Evolutionary conservation across 495 filamentous ascomycete species (phyloP), one percentile per base, ranked within the genome.

Genomic region (Penicillium arizonense): DNA sequence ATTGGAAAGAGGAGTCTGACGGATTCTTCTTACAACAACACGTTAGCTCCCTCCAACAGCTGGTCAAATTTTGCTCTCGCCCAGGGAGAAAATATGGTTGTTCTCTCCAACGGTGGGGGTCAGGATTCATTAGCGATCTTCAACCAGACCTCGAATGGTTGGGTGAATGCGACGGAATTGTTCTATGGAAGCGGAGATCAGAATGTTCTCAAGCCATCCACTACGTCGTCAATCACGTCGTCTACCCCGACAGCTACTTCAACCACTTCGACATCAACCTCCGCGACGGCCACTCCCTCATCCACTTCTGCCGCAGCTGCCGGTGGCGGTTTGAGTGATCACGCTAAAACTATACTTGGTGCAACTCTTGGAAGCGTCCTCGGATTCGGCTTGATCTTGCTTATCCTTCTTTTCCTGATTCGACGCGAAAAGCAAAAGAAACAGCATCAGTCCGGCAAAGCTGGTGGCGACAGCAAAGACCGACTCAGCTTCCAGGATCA

Each of bases 11-110:
- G 62, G 41, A 81, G 73, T 1, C 57, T 82, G 20, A 67, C 65
- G n/a, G 76, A 84, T 53, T 91, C 90, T 80, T 90, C 92, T 14
- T 98, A 97, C 67, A 89, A 97, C 54, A 78, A 68, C 46, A 86
- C 83, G 11, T 65, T 87, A 24, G 93, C 87, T 1, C 87, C 91
- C 3, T 79, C 71, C 21, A 72, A 67, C 21, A 83, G 73, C 11
- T 72, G 87, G 55, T 69, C 82, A 24, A 86, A 86, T 12, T 86
- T 79, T 54, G 81, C 86, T 0, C 57, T 90, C 6, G 83, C 86
- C 2, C 78, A 84, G 50, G 68, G 72, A 4, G 70, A 77, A 58
- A 79, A 76, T 13, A 57, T 91, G 54, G 86, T 91, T 1, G 87
- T 95, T 8, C 83, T 96, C 39, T 82, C 83, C 16, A 88, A 91